Percentiles rank a stretch among this genome's conserved stretches.
Evolutionary conservation across 2,329 filamentous ascomycete species (phyloP).

Genomic region (Cladosporium austrohemisphaericum): DNA sequence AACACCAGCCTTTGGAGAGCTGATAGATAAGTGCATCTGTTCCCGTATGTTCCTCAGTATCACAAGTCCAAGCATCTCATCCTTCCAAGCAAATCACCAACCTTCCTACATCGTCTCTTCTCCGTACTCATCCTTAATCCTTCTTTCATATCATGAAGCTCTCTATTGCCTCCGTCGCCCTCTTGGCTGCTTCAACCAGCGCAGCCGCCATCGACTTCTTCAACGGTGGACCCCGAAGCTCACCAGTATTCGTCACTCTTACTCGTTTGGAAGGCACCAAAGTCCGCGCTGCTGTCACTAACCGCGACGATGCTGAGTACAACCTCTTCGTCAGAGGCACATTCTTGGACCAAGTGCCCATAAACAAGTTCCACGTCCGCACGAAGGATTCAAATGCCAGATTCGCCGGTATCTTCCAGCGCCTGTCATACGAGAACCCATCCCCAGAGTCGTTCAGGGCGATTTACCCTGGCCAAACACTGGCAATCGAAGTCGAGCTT

Average conservation of each 20-base stretch:
- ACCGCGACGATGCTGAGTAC: slow-evolving; percentile 24
- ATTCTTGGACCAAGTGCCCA: slow-evolving; percentile 23
- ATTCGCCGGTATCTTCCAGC: slow-evolving; percentile 54
- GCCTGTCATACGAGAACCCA: slow-evolving; percentile 46
- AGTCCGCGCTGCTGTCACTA: slow-evolving; percentile 26
- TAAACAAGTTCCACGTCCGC: slow-evolving; percentile 11
- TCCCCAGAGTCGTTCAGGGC: slow-evolving; percentile 49
- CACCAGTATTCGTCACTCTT: slow-evolving; percentile 20
- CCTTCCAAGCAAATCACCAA: neutral
- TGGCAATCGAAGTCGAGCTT: slow-evolving; percentile 54
- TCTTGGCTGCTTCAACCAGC: slow-evolving; percentile 18
- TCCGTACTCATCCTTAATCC: neutral
- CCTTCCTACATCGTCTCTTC: neutral
- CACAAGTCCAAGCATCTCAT: neutral
- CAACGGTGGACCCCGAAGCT: slow-evolving; percentile 18
- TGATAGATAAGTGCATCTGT: slow-evolving; percentile 4
- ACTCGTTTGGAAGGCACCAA: slow-evolving; percentile 22
- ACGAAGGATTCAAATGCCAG: slow-evolving; percentile 10
- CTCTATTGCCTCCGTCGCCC: slow-evolving; percentile 12
- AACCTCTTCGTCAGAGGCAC: slow-evolving; percentile 27
- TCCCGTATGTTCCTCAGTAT: neutral
- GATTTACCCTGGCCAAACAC: slow-evolving; percentile 46
- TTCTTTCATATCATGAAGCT: slow-evolving; percentile 7
- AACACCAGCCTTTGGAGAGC: slow-evolving; percentile 4
- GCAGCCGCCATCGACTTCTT: slow-evolving; percentile 21